Evolutionary conservation across 495 filamentous ascomycete species (phyloP), one percentile per base, ranked within the genome.

Genomic region (Copromyces sp.): DNA sequence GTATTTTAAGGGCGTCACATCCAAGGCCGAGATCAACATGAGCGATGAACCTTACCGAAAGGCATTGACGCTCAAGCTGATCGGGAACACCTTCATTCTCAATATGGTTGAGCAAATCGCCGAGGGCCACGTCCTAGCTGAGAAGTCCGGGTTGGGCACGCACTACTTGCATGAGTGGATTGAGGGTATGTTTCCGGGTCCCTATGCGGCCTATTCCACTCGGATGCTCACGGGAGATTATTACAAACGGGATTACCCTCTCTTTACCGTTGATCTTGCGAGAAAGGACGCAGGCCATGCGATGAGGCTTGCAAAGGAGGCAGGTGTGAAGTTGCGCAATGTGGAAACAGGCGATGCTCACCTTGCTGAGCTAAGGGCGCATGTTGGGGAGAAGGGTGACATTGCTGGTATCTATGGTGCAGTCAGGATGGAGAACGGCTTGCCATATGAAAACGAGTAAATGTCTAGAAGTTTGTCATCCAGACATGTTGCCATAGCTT

Each of bases 71-170:
- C 83, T 97, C 32, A 98, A 97, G 81, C 80, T 97, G 53, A 86
- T 95, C 17, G 94, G 94, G 39, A 98, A 98, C 79, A 92, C 90
- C 9, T 94, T 97, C 82, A 87, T 97, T 75, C 78, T 97, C 39
- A 90, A 92, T 79, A 94, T 94, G 83, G 89, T 95, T 24, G 91
- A 94, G 78, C 84, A 90, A 38, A 81, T 98, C 7, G 88, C 90
- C 17, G 94, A 97, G 83, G 89, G 89, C 3, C 86, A 93, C 74
- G 87, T 90, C 2, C 83, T 93, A 5, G 93, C 93, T 7, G 94
- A 97, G 80, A 93, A 94, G 78, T 86, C 88, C 0, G 94, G 94
- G 0, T 80, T 97, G 29, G 94, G 94, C 8, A 82, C 81, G 16
- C 89, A 89, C 1, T 88, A 90, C 41, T 80, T 95, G 71, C 88